Percentiles rank a stretch among this genome's conserved stretches.
Evolutionary conservation across 2,329 filamentous ascomycete genomes (phyloP).

Genomic region (Raffaelea albimanens): DNA sequence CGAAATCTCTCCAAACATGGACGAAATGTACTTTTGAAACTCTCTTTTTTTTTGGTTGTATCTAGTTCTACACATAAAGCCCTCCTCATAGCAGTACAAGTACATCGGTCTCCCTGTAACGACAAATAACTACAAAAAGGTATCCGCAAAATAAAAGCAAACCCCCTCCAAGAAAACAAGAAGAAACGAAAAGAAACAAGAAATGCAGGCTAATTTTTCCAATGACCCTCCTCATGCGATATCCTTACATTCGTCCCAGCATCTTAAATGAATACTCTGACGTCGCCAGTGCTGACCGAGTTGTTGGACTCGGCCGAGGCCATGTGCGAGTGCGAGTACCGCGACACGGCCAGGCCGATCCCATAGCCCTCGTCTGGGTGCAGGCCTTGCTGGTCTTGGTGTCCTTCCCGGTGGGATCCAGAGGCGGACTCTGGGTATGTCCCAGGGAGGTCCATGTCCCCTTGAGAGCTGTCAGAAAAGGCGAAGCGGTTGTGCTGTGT

Average conservation of each 20-base stretch:
- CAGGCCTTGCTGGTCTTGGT: no score
- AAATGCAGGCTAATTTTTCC: no score
- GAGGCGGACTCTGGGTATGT: neutral
- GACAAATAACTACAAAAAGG: no score
- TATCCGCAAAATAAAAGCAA: no score
- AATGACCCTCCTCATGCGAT: no score
- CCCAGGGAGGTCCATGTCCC: neutral
- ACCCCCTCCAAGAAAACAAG: neutral
- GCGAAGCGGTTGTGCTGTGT: neutral
- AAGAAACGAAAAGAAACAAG: neutral
- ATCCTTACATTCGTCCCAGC: no score
- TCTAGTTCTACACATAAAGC: no score
- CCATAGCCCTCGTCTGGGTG: neutral
- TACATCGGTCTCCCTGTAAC: no score
- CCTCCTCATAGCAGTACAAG: no score
- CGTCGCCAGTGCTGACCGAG: neutral
- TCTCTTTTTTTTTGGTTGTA: no score
- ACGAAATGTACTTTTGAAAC: no score
- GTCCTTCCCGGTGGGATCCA: neutral
- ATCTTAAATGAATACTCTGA: neutral
- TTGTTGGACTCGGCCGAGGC: conserved; percentile 8
- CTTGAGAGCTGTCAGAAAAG: neutral
- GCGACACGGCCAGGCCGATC: conserved; percentile 11
- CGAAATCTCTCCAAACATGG: no score
- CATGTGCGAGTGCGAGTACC: conserved; percentile 8